Evolutionary conservation across 495 filamentous ascomycete species (phyloP), one percentile per base, ranked within the genome.

Genomic region (Entonaema liquescens): DNA sequence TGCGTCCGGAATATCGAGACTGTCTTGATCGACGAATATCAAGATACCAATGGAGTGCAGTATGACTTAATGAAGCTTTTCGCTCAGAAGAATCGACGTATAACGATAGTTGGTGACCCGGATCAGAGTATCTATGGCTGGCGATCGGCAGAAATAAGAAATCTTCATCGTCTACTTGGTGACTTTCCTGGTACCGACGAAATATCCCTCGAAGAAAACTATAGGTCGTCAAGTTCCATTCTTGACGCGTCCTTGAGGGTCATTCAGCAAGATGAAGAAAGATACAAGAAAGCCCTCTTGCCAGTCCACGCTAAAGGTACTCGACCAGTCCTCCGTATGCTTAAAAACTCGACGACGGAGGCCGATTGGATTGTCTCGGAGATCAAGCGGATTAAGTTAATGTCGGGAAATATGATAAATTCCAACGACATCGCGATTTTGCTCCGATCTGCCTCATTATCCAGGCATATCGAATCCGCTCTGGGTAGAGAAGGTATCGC

Each of bases 51-150:
- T 70, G 82, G 91, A 17, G 89, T 97, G 6, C 96, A 99, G 78
- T 99, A 96, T 72, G 93, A 98, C 57, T 80, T 99, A 52, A 98
- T 98, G 94, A 90, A 89, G 55, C 86, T 97, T 5, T 91, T 99
- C 72, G 93, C 95, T 15, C 86, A 91, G 25, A 76, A 82, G 35
- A 83, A 86, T 50, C 87, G 88, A 60, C 84, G 89, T 17, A 93
- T 99, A 65, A 98, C 95, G 9, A 92, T 97, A 55, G 96, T 99
- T 15, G 95, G 96, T 13, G 95, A 99, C 76, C 96, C 96, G 7
- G 95, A 99, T 76, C 96, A 99, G 75, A 97, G 94, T 71, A 99
- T 99, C 58, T 99, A 99, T 75, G 92, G 95, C 5, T 99, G 97
- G 83, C 90, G 96, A n/a, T 95, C 93, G 4, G 96, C 96, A 21